Evolutionary conservation across 768 basidiomycete species (phyloP).

Genomic region (Phanerodontia chrysosporium): DNA sequence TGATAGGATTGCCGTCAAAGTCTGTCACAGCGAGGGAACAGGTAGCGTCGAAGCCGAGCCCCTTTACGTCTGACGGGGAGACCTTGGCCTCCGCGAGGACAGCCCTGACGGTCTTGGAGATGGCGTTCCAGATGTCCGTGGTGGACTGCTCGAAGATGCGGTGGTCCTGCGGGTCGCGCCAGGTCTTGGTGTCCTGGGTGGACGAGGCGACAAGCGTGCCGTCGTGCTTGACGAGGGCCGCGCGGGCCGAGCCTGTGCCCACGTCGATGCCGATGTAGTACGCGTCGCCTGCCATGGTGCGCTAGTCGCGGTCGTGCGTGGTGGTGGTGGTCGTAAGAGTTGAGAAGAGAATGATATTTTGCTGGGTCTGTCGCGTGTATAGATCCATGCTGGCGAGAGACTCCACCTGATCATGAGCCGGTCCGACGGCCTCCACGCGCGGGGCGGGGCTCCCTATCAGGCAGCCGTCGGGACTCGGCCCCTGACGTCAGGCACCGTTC

Average conservation of each 20-base stretch:
- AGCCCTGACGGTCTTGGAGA: constrained; percentile 55
- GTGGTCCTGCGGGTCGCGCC: constrained; percentile 79
- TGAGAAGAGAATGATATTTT: too few species aligned
- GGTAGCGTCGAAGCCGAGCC: constrained; percentile 93
- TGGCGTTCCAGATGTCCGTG: constrained; percentile 76
- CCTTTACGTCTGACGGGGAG: constrained; percentile 63
- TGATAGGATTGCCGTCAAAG: constrained; percentile 65
- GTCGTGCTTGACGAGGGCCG: constrained; percentile 65
- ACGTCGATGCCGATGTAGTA: constrained; percentile 80
- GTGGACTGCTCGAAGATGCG: constrained; percentile 97
- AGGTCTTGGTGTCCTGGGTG: constrained; percentile 80
- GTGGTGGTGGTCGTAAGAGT: too few species aligned
- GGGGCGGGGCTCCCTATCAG: background rate
- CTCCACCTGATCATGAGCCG: constrained; percentile 1
- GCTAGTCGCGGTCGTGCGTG: background rate
- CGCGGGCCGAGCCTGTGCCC: constrained; percentile 92
- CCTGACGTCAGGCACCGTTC: background rate
- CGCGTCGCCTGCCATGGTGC: background rate
- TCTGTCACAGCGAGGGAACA: constrained; percentile 91
- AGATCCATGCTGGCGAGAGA: background rate
- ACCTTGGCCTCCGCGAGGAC: constrained; percentile 59
- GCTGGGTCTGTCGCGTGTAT: too few species aligned
- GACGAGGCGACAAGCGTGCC: constrained; percentile 76
- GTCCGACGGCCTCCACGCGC: background rate
- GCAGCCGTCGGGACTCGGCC: background rate